Base-by-base conservation (phyloP, 169 alveolate species). In the Fabrea salina region DNA sequence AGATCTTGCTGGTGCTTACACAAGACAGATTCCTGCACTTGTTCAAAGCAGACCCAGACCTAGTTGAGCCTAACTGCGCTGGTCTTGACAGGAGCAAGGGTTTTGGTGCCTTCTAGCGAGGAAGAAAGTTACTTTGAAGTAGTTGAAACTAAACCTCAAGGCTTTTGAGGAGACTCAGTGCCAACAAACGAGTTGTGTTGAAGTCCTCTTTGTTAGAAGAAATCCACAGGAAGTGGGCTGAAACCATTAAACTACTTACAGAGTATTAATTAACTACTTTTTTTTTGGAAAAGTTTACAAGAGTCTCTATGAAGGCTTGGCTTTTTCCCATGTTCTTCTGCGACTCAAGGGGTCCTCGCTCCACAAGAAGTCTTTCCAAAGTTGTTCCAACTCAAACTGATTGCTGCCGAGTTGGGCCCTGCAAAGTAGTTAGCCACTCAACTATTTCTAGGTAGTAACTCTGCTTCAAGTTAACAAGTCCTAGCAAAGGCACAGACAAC, bases 101-200 rank as follows among this genome's bases (percentile, higher is more conserved):
- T 61, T 37, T n/a, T 61, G 1, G 30, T 25, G 19, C 19, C 56
- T 1, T n/a, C 16, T n/a, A 30, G n/a, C 16, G n/a, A 61, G 16
- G 74, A 61, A 35, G 74, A 61, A 35, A 16, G 11, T 61, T 61
- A 32, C 25, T 32, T 61, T 61, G 74, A 61, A 35, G 39, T 61
- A 33, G 39, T 61, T 61, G 74, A 61, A 37, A 51, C 74, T 27
- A 61, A 61, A 61, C 49, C 16, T 13, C n/a, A n/a, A 13, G 74
- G 74, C 32, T 37, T 61, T 30, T 61, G 16, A 35, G 74, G 11
- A 61, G 13, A 35, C 49, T 61, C n/a, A 13, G 41, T 27, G 74
- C 74, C 11, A 47, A 47, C 13, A 13, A 51, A 35, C 32, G 74
- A 35, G 39, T 25, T 1, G 49, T 61, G 51, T 37, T 61, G n/a